Evolutionary conservation across 108 stramenopile species (phyloP), one percentile per base, ranked within the genome.

Genomic region (Nitzschia sp.): DNA sequence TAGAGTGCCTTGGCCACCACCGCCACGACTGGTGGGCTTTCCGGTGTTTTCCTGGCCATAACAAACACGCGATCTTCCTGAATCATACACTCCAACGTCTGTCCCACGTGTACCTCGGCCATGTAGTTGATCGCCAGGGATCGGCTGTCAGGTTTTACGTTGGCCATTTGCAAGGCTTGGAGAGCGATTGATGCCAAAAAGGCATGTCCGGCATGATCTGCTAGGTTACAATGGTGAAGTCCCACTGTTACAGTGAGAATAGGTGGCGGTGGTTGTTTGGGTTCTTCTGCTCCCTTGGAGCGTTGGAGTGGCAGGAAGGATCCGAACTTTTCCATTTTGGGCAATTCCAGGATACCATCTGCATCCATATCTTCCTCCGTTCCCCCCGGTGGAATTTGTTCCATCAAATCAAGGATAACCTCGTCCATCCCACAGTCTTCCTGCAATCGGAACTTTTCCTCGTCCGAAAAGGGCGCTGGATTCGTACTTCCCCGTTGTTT

Each of bases 191-290:
- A 60, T 6, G 65, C 72, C 53, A 67, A 55, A n/a, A 65, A 73
- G 0, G 72, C 64, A 29, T 65, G 54, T 38, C 59, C 65, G 1
- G 65, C 72, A 51, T 58, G 56, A 22, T 60, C 39, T 3, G 60
- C 72, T 21, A 53, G 41, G 42, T 73, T 65, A 10, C 59, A 34
- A 57, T 73, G 56, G 34, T 73, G 72, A 12, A 57, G 72, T n/a
- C 72, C 72, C 19, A 73, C 72, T 2, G 10, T 29, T 9, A 72
- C 51, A 24, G 48, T 51, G 39, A 66, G 20, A 11, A 67, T 21
- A 0, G 57, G 57, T 34, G 29, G 29, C 29, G 29, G 29, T 34
- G 29, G 29, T 34, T 34, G 29, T 5, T 34, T 34, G n/a, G 14
- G 14, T 6, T 48, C 17, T 3, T 48, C 46, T 17, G 14, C 17